phyloP scores from a whole-genome alignment of 2,329 filamentous ascomycete species.

The Hypomyces rosellus region DNA sequence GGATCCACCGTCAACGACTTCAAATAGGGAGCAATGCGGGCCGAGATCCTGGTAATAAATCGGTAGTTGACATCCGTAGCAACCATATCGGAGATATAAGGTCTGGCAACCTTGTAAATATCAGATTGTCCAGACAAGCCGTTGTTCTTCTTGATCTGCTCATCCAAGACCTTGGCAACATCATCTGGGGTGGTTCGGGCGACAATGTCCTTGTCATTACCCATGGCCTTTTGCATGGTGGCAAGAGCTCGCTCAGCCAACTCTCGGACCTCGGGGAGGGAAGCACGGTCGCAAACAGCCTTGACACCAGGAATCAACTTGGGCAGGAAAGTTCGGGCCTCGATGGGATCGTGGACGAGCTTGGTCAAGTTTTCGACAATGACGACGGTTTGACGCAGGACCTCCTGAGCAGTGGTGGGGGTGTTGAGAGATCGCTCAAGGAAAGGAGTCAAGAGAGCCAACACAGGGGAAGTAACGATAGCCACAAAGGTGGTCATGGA shows the following conservation, averaged over 20 bases:
- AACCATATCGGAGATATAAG: conserved; percentile 78
- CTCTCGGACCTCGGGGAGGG: conserved; percentile 89
- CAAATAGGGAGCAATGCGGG: conserved; percentile 68
- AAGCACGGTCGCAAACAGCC: conserved; percentile 77
- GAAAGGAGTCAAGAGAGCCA: conserved; percentile 89
- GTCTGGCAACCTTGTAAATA: conserved; percentile 60
- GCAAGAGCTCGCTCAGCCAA: conserved; percentile 74
- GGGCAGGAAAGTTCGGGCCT: conserved; percentile 90
- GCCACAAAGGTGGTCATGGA: conserved; percentile 99
- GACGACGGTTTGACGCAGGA: conserved; percentile 89
- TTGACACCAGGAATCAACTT: conserved; percentile 93
- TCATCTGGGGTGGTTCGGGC: conserved; percentile 66
- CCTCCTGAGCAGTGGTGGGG: conserved; percentile 85
- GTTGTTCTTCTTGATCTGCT: conserved; percentile 64
- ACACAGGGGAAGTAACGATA: conserved; percentile 87
- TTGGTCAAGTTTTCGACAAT: conserved; percentile 98
- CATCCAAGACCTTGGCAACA: conserved; percentile 66
- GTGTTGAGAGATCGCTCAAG: conserved; percentile 91
- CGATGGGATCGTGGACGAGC: conserved; percentile 89
- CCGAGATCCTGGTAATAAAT: conserved; percentile 64
- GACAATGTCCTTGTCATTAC: conserved; percentile 57
- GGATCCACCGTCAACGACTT: conserved; percentile 59
- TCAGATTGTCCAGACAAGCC: conserved; percentile 55
- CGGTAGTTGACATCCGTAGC: conserved; percentile 83
- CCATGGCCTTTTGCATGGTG: conserved; percentile 94